Conservation (phyloP, 768 basidiomycete genomes). For the Lepiota venenata region DNA sequence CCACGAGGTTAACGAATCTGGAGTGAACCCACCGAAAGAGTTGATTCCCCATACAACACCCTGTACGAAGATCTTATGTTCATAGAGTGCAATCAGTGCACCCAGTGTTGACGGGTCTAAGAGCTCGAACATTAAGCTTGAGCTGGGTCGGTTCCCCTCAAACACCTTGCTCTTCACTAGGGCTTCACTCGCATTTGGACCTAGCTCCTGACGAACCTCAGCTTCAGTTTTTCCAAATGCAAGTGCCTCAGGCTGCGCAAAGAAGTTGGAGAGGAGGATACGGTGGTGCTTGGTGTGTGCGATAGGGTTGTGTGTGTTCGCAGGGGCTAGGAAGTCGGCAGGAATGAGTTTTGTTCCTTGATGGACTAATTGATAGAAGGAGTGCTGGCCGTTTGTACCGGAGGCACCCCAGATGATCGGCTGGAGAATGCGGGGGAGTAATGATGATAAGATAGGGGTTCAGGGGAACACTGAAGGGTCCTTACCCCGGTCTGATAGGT, state of each 20-base stretch:
- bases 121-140: constrained; percentile 92
- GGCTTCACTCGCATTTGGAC: constrained; percentile 70
- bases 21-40: constrained; percentile 75
- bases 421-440: constrained; percentile 30
- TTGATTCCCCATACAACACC: constrained; percentile 99
- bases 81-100: constrained; percentile 87
- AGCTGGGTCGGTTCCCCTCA: constrained; percentile 95
- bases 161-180: constrained; percentile 97
- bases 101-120: constrained; percentile 90
- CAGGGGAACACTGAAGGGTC: constrained; percentile 12
- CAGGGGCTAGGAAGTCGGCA: constrained; percentile 88
- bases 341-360: constrained; percentile 93
- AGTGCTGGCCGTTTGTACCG: constrained; percentile 98
- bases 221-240: constrained; percentile 98
- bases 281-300: constrained; percentile 88
- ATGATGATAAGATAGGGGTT: background rate
- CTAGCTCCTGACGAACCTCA: constrained; percentile 69
- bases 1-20: background rate
- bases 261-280: constrained; percentile 96
- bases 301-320: constrained; percentile 89
- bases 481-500: constrained; percentile 95
- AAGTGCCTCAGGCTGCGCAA: constrained; percentile 96
- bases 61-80: constrained; percentile 99
- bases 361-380: constrained; percentile 97
- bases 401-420: constrained; percentile 99